Evolutionary conservation across 1,284 basidiomycete genomes (phyloP).

Genomic region (Porodaedalea pini): DNA sequence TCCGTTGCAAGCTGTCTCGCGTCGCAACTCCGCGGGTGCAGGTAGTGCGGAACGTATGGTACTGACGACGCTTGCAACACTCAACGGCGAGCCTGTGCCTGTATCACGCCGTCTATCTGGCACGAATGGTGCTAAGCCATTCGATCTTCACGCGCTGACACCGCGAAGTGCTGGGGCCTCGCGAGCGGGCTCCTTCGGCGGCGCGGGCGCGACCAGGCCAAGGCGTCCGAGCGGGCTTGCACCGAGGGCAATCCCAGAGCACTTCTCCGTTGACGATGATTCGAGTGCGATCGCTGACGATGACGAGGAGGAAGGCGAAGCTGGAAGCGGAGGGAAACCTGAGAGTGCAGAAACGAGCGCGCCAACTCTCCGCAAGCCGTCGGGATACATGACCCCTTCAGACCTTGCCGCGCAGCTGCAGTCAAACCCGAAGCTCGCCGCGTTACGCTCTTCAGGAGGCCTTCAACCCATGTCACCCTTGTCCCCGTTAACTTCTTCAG

Average conservation of each 20-base stretch:
- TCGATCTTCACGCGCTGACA: not conserved
- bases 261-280: slow-evolving; percentile 1
- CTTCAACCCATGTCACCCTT: slow-evolving; percentile 30
- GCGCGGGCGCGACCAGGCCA: not conserved
- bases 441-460: slow-evolving; percentile 26
- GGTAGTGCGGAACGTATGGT: not conserved
- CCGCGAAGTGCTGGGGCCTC: slow-evolving; percentile 3
- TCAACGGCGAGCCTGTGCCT: slow-evolving; percentile 17
- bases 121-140: not conserved
- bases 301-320: slow-evolving; percentile 19
- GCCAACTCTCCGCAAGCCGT: not conserved
- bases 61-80: slow-evolving; percentile 2
- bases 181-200: slow-evolving; percentile 10
- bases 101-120: not conserved
- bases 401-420: slow-evolving; percentile 34
- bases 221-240: slow-evolving; percentile 9
- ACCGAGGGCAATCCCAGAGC: slow-evolving; percentile 3
- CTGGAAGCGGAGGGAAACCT: not conserved
- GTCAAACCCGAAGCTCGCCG: slow-evolving; percentile 32
- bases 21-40: slow-evolving; percentile 6
- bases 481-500: slow-evolving; percentile 13
- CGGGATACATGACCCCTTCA: slow-evolving; percentile 16
- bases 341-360: not conserved
- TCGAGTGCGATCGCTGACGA: slow-evolving; percentile 18
- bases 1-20: not conserved